Evolutionary conservation across 306 rosid species (phyloP).

Genomic region (Malus fusca): DNA sequence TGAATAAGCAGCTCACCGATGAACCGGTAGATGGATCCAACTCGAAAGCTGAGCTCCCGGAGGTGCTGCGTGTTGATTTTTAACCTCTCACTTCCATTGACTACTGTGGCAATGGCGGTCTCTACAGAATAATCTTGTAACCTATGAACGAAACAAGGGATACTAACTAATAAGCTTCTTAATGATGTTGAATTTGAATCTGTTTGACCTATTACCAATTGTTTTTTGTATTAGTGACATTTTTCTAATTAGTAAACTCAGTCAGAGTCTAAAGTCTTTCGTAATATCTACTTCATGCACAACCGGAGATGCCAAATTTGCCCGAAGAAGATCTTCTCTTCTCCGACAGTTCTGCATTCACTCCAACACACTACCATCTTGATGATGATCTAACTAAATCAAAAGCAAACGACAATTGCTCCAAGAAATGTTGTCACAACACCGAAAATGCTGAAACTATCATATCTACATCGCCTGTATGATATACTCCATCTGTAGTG

Average conservation of each 20-base stretch:
- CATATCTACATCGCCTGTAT: background rate
- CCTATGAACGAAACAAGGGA: slow-evolving; percentile 25
- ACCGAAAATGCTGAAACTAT: background rate
- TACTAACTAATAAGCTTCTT: background rate
- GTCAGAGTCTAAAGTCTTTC: background rate
- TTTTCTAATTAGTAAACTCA: slow-evolving; percentile 4
- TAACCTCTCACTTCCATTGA: slow-evolving; percentile 44
- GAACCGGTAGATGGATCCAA: slow-evolving; percentile 73
- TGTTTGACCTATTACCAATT: too few species aligned
- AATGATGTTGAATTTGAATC: background rate
- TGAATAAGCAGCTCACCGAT: slow-evolving; percentile 71
- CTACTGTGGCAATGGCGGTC: slow-evolving; percentile 52
- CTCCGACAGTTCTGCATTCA: background rate
- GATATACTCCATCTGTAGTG: background rate
- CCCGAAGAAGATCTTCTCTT: background rate
- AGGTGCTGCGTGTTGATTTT: slow-evolving; percentile 52
- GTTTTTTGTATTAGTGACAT: background rate
- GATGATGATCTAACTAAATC: background rate
- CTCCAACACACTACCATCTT: background rate
- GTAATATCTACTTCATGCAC: background rate
- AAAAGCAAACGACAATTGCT: background rate
- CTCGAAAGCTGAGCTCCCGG: slow-evolving; percentile 49
- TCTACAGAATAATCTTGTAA: slow-evolving; percentile 50
- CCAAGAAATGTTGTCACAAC: background rate
- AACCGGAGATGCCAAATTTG: background rate